Evolutionary conservation across 1,139 yeast species (phyloP).

Genomic region (Blastobotrys arbuscula): DNA sequence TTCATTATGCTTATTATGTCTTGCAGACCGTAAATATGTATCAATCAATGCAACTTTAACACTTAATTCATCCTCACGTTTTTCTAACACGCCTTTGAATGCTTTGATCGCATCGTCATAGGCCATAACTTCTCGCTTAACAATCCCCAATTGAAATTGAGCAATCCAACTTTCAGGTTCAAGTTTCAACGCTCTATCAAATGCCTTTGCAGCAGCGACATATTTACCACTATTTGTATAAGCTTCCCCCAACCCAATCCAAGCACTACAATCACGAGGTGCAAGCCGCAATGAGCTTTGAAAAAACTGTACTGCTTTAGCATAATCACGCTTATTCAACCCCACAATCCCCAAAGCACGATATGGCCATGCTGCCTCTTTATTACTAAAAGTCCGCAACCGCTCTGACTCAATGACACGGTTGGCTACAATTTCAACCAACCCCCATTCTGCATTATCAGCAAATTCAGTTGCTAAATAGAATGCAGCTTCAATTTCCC

Average conservation of each 20-base stretch:
- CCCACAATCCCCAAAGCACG: slow-evolving; percentile 78
- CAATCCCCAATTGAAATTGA: slow-evolving; percentile 60
- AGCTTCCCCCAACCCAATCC: slow-evolving; percentile 95
- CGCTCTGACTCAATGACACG: slow-evolving; percentile 53
- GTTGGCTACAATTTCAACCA: slow-evolving; percentile 70
- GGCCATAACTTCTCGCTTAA: slow-evolving; percentile 48
- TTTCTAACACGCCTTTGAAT: slow-evolving; percentile 41
- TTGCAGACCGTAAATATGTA: slow-evolving; percentile 50
- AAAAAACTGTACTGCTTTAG: slow-evolving; percentile 80
- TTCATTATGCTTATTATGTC: slow-evolving; percentile 51
- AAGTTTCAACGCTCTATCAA: slow-evolving; percentile 54
- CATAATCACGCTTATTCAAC: slow-evolving; percentile 66
- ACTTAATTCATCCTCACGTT: slow-evolving; percentile 48
- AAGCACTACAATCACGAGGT: slow-evolving; percentile 64
- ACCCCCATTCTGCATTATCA: slow-evolving; percentile 67
- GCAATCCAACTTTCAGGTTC: slow-evolving; percentile 56
- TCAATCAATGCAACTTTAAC: slow-evolving; percentile 55
- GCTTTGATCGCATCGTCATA: slow-evolving; percentile 43
- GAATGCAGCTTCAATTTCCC: slow-evolving; percentile 70
- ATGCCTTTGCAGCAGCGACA: slow-evolving; percentile 83
- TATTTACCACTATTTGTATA: slow-evolving; percentile 78
- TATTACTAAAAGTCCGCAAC: slow-evolving; percentile 34
- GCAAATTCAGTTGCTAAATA: slow-evolving; percentile 67
- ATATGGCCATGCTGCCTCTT: slow-evolving; percentile 67
- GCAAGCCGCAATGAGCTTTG: slow-evolving; percentile 76